Percentiles rank a stretch among this genome's conserved stretches.
Evolutionary conservation across 1,284 basidiomycete species (phyloP).

Genomic region (Rhodotorula sp.): DNA sequence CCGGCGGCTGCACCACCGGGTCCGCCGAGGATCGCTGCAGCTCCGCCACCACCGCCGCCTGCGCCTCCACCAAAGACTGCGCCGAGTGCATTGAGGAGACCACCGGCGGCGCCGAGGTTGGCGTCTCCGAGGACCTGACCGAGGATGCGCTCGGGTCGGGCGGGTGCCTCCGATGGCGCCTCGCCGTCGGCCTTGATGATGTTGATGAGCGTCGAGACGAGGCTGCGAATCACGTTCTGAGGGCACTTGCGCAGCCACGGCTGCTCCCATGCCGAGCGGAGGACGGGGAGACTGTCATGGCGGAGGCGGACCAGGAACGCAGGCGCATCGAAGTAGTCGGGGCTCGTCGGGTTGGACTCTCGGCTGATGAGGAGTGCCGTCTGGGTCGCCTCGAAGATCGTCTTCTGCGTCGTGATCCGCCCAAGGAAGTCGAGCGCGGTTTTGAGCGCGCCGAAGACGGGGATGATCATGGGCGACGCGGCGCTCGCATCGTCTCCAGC

Average conservation of each 20-base stretch:
- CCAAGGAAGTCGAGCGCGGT: constrained; percentile 75
- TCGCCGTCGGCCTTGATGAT: constrained; percentile 81
- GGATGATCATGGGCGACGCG: constrained; percentile 51
- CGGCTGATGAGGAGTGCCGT: constrained; percentile 69
- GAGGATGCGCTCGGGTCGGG: constrained; percentile 3
- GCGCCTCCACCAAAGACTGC: constrained; percentile 17
- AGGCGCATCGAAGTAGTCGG: constrained; percentile 74
- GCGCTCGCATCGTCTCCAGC: constrained; percentile 15
- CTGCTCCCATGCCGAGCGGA: constrained; percentile 75
- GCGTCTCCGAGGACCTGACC: constrained; percentile 16
- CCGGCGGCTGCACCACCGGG: constrained; percentile 11
- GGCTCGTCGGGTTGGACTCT: constrained; percentile 57
- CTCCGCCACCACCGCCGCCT: constrained; percentile 16
- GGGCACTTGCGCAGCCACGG: constrained; percentile 77
- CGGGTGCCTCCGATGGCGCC: constrained; percentile 14
- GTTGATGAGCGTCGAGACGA: constrained; percentile 76
- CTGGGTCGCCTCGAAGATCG: constrained; percentile 81
- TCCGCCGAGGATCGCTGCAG: constrained; percentile 8
- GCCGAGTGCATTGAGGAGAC: constrained; percentile 14
- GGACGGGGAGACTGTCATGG: constrained; percentile 65
- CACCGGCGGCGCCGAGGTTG: constrained; percentile 12
- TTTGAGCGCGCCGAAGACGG: constrained; percentile 77
- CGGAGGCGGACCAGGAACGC: constrained; percentile 83
- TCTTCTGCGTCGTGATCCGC: constrained; percentile 73
- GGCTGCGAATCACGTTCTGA: constrained; percentile 63